Base-by-base conservation (phyloP, 805 yeast species). In the Monosporozyma solicola region DNA sequence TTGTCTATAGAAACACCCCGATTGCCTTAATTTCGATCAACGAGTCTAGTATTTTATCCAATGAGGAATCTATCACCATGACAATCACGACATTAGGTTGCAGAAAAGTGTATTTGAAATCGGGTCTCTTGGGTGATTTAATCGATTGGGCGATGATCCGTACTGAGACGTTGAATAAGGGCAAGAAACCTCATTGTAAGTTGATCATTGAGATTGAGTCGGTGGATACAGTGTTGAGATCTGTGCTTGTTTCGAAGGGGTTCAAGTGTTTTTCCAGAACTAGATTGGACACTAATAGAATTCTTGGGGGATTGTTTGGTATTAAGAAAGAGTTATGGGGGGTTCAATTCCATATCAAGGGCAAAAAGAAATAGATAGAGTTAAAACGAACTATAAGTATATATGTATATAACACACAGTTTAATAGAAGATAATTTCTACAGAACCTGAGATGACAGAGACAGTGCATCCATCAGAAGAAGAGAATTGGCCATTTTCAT, bases 381-480 rank as follows among this genome's bases (percentile, higher is more conserved):
- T 20, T 20, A 20, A 20, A 20, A 43, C 29, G 48, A 20, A 41
- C 39, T 27, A 27, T 41, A 20, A 20, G 4, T 13, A 5, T 13
- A 31, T 32, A 25, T 16, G 24, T 39, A 25, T 39, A 16, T 22
- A 16, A 5, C 3, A 11, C 24, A 51, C 20, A 20, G 20, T 43
- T 54, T 60, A 74, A 65, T 74, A 79, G 61, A 80, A 76, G 62
- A 83, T 84, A 64, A 82, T 80, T 66, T 80, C 69, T 53, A 84
- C 87, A 50, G 74, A 65, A 65, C 87, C 87, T 24, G 74, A 69
- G 45, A 78, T 73, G 44, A 83, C 82, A 50, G 80, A 76, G 55
- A 83, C 86, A 48, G 95, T 87, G 76, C 95, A 87, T 61, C 95
- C 95, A 65, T 85, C 88, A 35, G 29, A 80, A 55, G 70, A 87